A percentile compares a stretch with the other conserved stretches of the same genome.
Conservation (phyloP, 1,139 yeast genomes). For the Sugiyamaella xylanicola region DNA sequence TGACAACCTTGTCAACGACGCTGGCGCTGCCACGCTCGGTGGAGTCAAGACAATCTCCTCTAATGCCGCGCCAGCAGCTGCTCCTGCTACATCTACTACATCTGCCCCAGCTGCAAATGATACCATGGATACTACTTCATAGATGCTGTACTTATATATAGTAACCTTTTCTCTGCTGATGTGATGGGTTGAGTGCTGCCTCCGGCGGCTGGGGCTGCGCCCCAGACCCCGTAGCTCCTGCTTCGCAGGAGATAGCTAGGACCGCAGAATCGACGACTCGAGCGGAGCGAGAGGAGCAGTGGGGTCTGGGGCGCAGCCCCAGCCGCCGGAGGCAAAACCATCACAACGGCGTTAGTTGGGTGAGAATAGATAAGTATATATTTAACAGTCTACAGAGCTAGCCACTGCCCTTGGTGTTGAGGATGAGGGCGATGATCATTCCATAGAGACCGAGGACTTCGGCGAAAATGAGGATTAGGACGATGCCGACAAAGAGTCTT, state of each 20-base stretch:
- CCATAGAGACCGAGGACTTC: conserved; percentile 98
- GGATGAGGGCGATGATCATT: conserved; percentile 81
- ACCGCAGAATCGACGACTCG: too few relatives aligned
- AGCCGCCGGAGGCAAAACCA: background rate
- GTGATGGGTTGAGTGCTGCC: too few relatives aligned
- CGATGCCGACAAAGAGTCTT: conserved; percentile 84
- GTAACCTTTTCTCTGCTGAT: too few relatives aligned
- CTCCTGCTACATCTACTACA: background rate
- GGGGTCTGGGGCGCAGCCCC: background rate
- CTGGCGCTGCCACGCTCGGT: conserved; percentile 33
- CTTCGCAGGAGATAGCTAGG: too few relatives aligned
- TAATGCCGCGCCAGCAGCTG: background rate
- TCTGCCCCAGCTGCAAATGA: background rate
- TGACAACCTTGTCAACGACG: conserved; percentile 33
- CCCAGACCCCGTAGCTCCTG: too few relatives aligned
- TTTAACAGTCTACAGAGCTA: conserved; percentile 27
- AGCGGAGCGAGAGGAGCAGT: background rate
- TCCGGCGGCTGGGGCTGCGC: too few relatives aligned
- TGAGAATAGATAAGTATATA: background rate
- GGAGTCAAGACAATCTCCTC: conserved; percentile 6
- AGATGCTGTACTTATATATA: background rate
- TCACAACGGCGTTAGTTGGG: too few relatives aligned
- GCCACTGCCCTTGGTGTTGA: conserved; percentile 85
- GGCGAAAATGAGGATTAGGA: conserved; percentile 84
- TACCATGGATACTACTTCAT: conserved; percentile 11